phyloP scores from a whole-genome alignment of 2,329 filamentous ascomycete species.

The Capronia americana region DNA sequence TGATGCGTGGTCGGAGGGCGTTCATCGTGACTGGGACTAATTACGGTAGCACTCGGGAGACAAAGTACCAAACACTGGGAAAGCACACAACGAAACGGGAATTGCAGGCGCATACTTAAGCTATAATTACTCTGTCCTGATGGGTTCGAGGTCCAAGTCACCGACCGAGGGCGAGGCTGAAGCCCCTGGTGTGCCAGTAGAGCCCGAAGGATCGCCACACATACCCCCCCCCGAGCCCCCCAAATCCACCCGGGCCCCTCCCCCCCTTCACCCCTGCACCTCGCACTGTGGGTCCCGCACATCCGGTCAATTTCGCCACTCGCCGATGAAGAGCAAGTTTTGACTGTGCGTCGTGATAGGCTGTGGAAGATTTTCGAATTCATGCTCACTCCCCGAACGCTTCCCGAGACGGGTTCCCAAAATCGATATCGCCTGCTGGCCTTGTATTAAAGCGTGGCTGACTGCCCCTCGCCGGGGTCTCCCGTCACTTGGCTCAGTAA shows the following conservation, averaged over 20 bases:
- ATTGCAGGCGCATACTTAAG: not conserved
- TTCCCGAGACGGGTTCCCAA: not conserved
- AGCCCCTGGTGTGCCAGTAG: not conserved
- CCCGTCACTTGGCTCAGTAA: no score
- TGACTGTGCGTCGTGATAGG: not conserved
- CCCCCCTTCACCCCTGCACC: not conserved
- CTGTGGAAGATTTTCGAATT: not conserved
- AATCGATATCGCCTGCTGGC: not conserved
- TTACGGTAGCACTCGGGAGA: not conserved
- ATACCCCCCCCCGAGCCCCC: no score
- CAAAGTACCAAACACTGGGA: not conserved
- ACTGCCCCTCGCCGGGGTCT: not conserved
- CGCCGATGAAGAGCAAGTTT: not conserved
- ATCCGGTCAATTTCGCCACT: not conserved
- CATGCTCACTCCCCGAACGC: not conserved
- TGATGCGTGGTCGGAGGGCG: not conserved
- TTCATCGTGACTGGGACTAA: not conserved
- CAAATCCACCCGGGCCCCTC: no score
- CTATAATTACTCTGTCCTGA: not conserved
- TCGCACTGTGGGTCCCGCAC: not conserved
- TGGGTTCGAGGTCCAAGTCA: not conserved
- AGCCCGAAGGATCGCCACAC: not conserved
- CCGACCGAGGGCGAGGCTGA: not conserved
- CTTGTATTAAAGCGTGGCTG: not conserved
- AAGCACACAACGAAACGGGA: not conserved